These are phyloP conservation scores for Pythium monospermum DNA, from an alignment of 352 stramenopile genomes.

Conservation along the genomic window DNA sequence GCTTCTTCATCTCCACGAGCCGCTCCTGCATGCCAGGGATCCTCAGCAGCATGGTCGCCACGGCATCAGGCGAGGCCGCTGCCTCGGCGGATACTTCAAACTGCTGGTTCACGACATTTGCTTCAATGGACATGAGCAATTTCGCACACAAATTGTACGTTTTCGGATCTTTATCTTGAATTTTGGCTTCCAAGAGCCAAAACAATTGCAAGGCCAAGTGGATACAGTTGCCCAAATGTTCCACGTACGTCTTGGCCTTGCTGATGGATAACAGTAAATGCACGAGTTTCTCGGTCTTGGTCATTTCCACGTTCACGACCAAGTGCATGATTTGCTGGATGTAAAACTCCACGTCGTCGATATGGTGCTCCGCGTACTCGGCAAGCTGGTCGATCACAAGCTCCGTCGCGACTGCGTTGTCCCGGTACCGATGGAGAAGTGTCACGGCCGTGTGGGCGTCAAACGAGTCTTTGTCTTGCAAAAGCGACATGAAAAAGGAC, in stretches of 20 bases:
- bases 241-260: slow-evolving; percentile 81
- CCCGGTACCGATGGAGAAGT: slow-evolving; percentile 76
- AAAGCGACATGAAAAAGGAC: slow-evolving; percentile 45
- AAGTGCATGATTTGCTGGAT: slow-evolving; percentile 89
- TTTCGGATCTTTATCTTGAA: too few species aligned
- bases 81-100: slow-evolving; percentile 43
- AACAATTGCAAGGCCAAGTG: too few species aligned
- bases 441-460: slow-evolving; percentile 83
- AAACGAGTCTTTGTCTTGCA: slow-evolving; percentile 58
- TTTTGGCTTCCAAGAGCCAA: too few species aligned
- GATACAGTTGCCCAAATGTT: slow-evolving; percentile 80
- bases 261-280: slow-evolving; percentile 85
- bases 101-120: slow-evolving; percentile 81
- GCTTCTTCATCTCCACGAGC: slow-evolving; percentile 26
- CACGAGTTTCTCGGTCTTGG: slow-evolving; percentile 88
- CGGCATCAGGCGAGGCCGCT: slow-evolving; percentile 24
- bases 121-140: slow-evolving; percentile 82
- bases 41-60: slow-evolving; percentile 41
- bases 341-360: slow-evolving; percentile 91
- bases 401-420: slow-evolving; percentile 84
- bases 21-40: slow-evolving; percentile 57
- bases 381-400: slow-evolving; percentile 80
- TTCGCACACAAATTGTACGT: slow-evolving; percentile 86
- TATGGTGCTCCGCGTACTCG: slow-evolving; percentile 83
- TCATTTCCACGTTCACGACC: slow-evolving; percentile 84